Conservation (phyloP, 768 basidiomycete species). For the Amanita pseudoporphyria region DNA sequence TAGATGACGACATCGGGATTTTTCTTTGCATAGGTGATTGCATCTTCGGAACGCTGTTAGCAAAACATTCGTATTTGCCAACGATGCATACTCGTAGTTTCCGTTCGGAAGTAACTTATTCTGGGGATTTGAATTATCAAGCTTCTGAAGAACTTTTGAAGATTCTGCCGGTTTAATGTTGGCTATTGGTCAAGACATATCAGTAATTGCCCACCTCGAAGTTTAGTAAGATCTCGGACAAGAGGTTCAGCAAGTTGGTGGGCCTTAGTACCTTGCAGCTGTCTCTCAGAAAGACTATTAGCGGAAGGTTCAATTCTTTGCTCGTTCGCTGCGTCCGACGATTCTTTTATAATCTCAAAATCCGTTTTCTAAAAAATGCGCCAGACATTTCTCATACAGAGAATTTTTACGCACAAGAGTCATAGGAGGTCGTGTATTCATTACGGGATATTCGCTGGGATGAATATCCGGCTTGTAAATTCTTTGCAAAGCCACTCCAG, state of each 20-base stretch:
- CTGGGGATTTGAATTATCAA: slow-evolving; percentile 2
- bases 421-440: slow-evolving; percentile 61
- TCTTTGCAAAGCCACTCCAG: slow-evolving; percentile 47
- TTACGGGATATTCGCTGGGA: slow-evolving; percentile 50
- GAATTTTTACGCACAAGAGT: neutral
- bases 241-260: neutral
- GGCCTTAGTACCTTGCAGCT: neutral
- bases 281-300: neutral
- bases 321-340: neutral
- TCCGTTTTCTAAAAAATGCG: slow-evolving; percentile 44
- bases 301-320: too few species aligned
- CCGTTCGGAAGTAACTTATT: slow-evolving; percentile 43
- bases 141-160: slow-evolving; percentile 1
- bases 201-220: slow-evolving; percentile 13
- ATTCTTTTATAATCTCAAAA: slow-evolving; percentile 28
- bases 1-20: slow-evolving; percentile 61
- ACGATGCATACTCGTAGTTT: slow-evolving; percentile 43
- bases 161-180: neutral
- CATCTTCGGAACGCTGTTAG: slow-evolving; percentile 38
- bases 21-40: slow-evolving; percentile 75
- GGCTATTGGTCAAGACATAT: neutral
- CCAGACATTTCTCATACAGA: neutral
- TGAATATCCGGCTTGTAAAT: slow-evolving; percentile 50
- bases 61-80: neutral
- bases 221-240: slow-evolving; percentile 27